Percentiles rank a stretch among this genome's conserved stretches.
These are phyloP conservation scores for Candida gigantensis DNA, from an alignment of 1,139 yeast genomes.

Conservation along the genomic window DNA sequence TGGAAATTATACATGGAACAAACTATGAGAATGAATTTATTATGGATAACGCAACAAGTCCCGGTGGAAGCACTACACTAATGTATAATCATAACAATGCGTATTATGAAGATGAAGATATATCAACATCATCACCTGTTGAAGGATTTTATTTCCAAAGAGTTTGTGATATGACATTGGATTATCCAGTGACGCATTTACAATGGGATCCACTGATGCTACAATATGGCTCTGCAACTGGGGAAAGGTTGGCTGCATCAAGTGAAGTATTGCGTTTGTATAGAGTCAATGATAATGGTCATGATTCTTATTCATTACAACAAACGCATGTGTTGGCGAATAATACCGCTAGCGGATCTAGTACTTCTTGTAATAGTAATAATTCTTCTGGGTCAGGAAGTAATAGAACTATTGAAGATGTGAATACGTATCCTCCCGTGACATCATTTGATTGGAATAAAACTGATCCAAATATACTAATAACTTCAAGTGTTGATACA, in stretches of 20 bases:
- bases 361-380: slow-evolving; percentile 13
- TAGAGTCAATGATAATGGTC: slow-evolving; percentile 44
- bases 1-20: slow-evolving; percentile 49
- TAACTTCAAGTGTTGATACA: slow-evolving; percentile 90
- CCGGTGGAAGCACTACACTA: slow-evolving; percentile 5
- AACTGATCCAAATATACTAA: slow-evolving; percentile 66
- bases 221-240: slow-evolving; percentile 21
- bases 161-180: slow-evolving; percentile 54
- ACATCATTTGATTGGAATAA: slow-evolving; percentile 94
- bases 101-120: slow-evolving; percentile 17
- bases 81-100: slow-evolving; percentile 11
- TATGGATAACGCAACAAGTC: slow-evolving; percentile 5
- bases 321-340: slow-evolving; percentile 48
- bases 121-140: slow-evolving; percentile 16
- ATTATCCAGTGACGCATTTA: slow-evolving; percentile 67
- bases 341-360: slow-evolving; percentile 28
- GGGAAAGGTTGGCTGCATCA: slow-evolving; percentile 60
- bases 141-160: slow-evolving; percentile 50
- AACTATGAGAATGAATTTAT: slow-evolving; percentile 28
- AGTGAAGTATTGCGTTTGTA: slow-evolving; percentile 73
- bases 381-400: slow-evolving; percentile 8
- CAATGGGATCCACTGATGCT: slow-evolving; percentile 68
- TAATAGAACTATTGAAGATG: slow-evolving; percentile 24
- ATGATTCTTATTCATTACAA: slow-evolving; percentile 31
- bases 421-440: slow-evolving; percentile 70